phyloP scores from a whole-genome alignment of 345 rosid species.

The Raphanus raphanistrum region DNA sequence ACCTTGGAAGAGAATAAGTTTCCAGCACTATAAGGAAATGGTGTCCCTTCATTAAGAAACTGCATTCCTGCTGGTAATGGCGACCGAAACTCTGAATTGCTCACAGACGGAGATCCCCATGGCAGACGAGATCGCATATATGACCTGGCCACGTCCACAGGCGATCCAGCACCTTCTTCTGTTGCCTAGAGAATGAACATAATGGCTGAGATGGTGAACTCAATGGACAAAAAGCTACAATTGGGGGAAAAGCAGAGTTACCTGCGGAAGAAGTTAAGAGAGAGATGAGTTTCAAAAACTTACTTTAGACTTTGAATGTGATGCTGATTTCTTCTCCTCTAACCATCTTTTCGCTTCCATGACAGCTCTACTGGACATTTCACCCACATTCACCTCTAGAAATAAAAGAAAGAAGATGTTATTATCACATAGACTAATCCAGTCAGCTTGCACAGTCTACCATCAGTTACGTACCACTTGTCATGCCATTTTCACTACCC shows the following conservation, averaged over 20 bases:
- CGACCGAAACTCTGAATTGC: constrained; percentile 41
- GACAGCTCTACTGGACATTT: constrained; percentile 51
- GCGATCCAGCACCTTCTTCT: constrained; percentile 67
- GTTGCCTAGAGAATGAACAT: constrained; percentile 40
- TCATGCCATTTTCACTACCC: constrained; percentile 31
- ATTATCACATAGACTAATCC: constrained; percentile 21
- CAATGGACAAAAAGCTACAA: neutral
- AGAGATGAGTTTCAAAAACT: constrained; percentile 40
- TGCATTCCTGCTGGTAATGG: constrained; percentile 49
- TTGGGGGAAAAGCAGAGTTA: neutral
- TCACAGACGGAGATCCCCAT: constrained; percentile 69
- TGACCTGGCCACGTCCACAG: constrained; percentile 77
- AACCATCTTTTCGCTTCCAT: constrained; percentile 82
- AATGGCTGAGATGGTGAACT: constrained; percentile 13
- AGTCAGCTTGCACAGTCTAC: constrained; percentile 20
- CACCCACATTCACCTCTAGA: constrained; percentile 54
- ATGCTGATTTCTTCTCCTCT: constrained; percentile 68
- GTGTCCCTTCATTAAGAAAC: constrained; percentile 55
- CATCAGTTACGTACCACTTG: constrained; percentile 46
- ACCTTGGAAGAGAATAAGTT: constrained; percentile 60
- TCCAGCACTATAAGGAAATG: constrained; percentile 46
- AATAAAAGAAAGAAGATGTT: constrained; percentile 27
- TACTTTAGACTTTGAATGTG: constrained; percentile 53
- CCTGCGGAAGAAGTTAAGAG: constrained; percentile 44
- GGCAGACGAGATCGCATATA: constrained; percentile 71